Evolutionary conservation across 2,329 filamentous ascomycete genomes (phyloP), one percentile per base, ranked within the genome.

Genomic region (Penicillium corylophilum): DNA sequence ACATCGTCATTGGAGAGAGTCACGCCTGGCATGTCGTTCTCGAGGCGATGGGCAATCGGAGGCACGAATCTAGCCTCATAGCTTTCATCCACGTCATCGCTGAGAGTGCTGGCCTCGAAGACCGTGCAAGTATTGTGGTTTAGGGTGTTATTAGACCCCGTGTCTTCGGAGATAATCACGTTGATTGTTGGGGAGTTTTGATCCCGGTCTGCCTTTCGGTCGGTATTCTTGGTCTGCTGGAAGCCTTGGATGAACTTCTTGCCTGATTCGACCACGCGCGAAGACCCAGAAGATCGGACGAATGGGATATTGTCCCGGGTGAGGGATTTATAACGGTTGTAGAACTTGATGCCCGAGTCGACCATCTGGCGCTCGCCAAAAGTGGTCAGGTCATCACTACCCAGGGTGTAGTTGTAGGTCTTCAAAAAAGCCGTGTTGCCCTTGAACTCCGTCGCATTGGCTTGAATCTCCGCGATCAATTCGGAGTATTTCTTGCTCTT

Each of bases 271-370:
- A 93, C 74, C 0, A 95, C 89, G 10, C 90, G 83, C 12, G 81
- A 76, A 55, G 89, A 84, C 0, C 84, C 85, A 0, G 88, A 82
- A 1, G 85, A 76, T n/a, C 90, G 82, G 35, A 93, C 71, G 59
- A 94, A 94, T 0, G 88, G 90, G 2, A 79, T 77, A 8, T 77
- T 67, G 9, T 77, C 67, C 38, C 72, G 73, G 1, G 86, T 78
- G 2, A 96, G 81, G 8, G 76, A 61, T 46, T 77, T 71, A 68
- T 96, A 96, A 4, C 89, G 84, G 39, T 79, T 69, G 70, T 88
- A 93, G 71, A 93, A 95, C 49, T 87, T 83, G 50, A 79, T 74
- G 6, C 92, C 92, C 1, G 89, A 90, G 61, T 90, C 82, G 55
- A 87, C 74, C 80, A 92, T 81, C 69, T 92, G 77, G 57, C 81